Percentiles rank a stretch among this genome's conserved stretches.
Conservation (phyloP, 2,329 filamentous ascomycete genomes). For the Penicillium nordicum region DNA sequence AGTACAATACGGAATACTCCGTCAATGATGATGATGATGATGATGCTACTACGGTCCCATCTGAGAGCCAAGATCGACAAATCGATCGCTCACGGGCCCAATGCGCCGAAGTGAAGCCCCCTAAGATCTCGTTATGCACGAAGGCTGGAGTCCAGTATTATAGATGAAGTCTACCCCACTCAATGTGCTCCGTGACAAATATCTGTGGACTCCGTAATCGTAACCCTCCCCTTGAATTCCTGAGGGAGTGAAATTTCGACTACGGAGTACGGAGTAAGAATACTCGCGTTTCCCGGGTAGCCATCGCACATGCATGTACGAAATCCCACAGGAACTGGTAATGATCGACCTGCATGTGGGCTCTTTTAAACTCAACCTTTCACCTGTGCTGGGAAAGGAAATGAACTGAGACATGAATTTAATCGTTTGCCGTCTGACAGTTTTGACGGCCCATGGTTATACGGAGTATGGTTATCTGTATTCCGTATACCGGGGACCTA, state of each 20-base stretch:
- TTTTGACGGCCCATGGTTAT: neutral
- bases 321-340: conserved; percentile 5
- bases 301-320: neutral
- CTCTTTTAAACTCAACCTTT: neutral
- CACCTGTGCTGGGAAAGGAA: neutral
- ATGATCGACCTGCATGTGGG: conserved; percentile 12
- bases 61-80: conserved; percentile 8
- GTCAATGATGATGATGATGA: too few relatives aligned
- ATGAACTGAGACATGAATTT: neutral
- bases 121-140: neutral
- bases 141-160: neutral
- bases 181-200: neutral
- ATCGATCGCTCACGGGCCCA: conserved; percentile 19
- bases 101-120: neutral
- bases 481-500: neutral
- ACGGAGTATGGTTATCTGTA: too few relatives aligned
- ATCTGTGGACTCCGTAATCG: neutral
- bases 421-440: neutral
- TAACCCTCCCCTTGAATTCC: too few relatives aligned
- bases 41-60: neutral
- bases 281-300: neutral
- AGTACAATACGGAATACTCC: too few relatives aligned
- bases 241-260: too few relatives aligned
- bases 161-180: neutral
- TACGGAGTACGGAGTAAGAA: neutral